Evolutionary conservation across 257 asterid species (phyloP).

Genomic region (Salvia miltiorrhiza): DNA sequence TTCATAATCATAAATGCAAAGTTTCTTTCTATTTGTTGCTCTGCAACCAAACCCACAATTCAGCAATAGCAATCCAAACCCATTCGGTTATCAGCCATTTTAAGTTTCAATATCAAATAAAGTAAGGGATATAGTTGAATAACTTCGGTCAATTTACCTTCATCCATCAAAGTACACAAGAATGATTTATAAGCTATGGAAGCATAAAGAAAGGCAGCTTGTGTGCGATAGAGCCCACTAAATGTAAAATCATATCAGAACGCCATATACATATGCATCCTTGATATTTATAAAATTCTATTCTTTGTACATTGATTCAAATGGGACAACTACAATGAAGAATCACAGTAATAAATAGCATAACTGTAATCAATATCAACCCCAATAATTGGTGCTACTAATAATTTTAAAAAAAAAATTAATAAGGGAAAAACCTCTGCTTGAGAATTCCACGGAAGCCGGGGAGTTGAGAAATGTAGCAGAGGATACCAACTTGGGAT

Average conservation of each 20-base stretch:
- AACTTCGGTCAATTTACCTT: background rate
- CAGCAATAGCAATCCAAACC: background rate
- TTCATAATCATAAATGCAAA: background rate
- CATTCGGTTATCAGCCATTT: too few relatives aligned
- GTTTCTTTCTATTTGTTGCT: background rate
- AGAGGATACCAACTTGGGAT: conserved; percentile 72
- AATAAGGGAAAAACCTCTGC: conserved; percentile 53
- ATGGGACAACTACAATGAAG: background rate
- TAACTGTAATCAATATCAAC: background rate
- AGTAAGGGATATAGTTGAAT: too few relatives aligned
- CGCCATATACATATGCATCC: background rate
- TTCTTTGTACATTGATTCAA: background rate
- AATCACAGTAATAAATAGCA: background rate
- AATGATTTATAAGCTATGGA: background rate
- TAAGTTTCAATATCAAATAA: too few relatives aligned
- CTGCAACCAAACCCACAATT: background rate
- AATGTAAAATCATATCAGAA: background rate
- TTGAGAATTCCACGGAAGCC: conserved; percentile 89
- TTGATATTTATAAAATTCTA: background rate
- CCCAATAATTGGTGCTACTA: background rate
- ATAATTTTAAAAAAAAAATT: background rate
- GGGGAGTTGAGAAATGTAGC: conserved; percentile 75
- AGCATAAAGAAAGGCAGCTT: background rate
- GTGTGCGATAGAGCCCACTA: background rate
- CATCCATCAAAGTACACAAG: background rate